A percentile compares a stretch with the other conserved stretches of the same genome.
Evolutionary conservation across 2,329 filamentous ascomycete species (phyloP).

Genomic region (Aspergillus pseudonomiae): DNA sequence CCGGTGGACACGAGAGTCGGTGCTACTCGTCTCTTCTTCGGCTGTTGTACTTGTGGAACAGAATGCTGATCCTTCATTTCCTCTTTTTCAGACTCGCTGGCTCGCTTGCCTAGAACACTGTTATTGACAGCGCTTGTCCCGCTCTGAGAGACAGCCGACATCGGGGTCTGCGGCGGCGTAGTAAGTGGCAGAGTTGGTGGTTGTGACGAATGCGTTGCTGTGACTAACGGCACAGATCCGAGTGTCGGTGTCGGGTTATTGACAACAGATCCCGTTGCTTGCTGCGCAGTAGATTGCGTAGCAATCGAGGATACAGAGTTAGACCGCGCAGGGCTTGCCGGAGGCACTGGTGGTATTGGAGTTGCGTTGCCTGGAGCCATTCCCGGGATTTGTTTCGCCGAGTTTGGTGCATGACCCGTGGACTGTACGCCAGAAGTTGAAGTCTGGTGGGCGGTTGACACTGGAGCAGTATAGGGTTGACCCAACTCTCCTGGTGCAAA

Average conservation of each 20-base stretch:
- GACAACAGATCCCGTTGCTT: slow-evolving; percentile 53
- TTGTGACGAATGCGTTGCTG: slow-evolving; percentile 67
- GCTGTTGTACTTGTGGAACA: slow-evolving; percentile 51
- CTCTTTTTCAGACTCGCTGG: slow-evolving; percentile 51
- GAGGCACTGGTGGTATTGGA: slow-evolving; percentile 54
- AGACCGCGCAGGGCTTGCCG: slow-evolving; percentile 79
- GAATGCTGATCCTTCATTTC: slow-evolving; percentile 42
- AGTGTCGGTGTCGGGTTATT: slow-evolving; percentile 80
- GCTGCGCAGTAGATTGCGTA: slow-evolving; percentile 57
- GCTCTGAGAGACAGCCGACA: slow-evolving; percentile 54
- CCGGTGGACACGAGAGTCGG: slow-evolving; percentile 61
- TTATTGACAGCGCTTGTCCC: slow-evolving; percentile 57
- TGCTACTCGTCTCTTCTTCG: slow-evolving; percentile 72
- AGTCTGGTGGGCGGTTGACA: slow-evolving; percentile 35
- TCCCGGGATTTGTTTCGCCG: slow-evolving; percentile 58
- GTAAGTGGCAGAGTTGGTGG: slow-evolving; percentile 68
- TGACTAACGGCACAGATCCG: slow-evolving; percentile 74
- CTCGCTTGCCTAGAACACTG: slow-evolving; percentile 59
- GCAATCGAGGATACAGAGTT: slow-evolving; percentile 81
- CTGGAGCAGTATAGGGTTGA: slow-evolving; percentile 67
- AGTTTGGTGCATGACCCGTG: slow-evolving; percentile 67
- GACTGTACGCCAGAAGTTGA: slow-evolving; percentile 51
- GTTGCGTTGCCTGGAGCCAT: slow-evolving; percentile 58
- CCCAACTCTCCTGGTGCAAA: slow-evolving; percentile 85
- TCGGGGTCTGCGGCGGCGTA: slow-evolving; percentile 87